Conservation (phyloP, 2,329 filamentous ascomycete species). For the Aspergillus sp. region DNA sequence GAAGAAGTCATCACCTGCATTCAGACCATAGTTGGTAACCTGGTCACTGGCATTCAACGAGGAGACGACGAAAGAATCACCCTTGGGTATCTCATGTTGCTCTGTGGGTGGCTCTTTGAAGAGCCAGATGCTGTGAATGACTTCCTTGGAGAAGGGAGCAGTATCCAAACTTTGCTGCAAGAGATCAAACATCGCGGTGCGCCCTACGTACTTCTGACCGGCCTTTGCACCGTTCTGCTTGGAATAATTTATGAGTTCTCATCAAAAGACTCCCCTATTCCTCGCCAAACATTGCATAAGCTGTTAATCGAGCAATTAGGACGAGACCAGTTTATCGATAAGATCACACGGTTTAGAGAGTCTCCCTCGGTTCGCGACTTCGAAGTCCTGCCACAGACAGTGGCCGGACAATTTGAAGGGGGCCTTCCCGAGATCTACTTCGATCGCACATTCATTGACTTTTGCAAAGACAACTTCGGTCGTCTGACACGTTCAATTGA, state of each 20-base stretch:
- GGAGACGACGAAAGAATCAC: conserved; percentile 75
- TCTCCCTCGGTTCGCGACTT: conserved; percentile 83
- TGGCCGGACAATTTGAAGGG: conserved; percentile 52
- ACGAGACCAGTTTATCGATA: conserved; percentile 83
- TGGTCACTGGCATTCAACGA: conserved; percentile 76
- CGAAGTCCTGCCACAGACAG: conserved; percentile 75
- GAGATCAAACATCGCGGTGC: conserved; percentile 63
- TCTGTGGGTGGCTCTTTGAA: conserved; percentile 89
- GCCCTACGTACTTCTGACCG: conserved; percentile 69
- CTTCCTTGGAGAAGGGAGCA: conserved; percentile 87
- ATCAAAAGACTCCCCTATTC: conserved; percentile 91
- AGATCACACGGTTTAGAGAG: conserved; percentile 72
- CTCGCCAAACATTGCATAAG: conserved; percentile 75
- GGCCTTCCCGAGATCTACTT: conserved; percentile 79
- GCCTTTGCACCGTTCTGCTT: conserved; percentile 78
- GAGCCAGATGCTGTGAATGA: conserved; percentile 90
- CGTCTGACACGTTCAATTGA: conserved; percentile 82
- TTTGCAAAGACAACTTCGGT: conserved; percentile 94
- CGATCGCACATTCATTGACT: conserved; percentile 82
- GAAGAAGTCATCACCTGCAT: conserved; percentile 96
- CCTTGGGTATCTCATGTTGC: conserved; percentile 84
- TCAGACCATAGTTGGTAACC: conserved; percentile 80
- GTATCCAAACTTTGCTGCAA: conserved; percentile 81
- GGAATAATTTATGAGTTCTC: conserved; percentile 96
- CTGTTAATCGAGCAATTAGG: conserved; percentile 75